Base-by-base conservation (phyloP, 805 yeast species). In the Metschnikowia koreensis region DNA sequence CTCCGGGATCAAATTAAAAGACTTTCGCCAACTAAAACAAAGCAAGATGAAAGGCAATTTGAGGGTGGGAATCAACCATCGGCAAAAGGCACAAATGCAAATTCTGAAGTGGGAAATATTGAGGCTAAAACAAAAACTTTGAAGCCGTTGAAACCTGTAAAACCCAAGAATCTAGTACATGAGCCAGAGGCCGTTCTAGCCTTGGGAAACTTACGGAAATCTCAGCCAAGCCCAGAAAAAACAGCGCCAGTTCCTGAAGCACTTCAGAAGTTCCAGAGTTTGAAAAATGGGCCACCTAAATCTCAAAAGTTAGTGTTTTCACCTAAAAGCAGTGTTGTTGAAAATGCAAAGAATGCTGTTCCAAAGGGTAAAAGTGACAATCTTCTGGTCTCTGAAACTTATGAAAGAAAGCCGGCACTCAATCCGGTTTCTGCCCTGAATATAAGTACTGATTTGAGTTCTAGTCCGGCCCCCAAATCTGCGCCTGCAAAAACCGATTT, bases 201-300 rank as follows among this genome's bases (percentile, higher is more conserved):
- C 3, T 53, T 41, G 12, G 51, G 41, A 36, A 48, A 22, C 16
- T 39, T 54, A 16, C 37, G 45, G 26, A 50, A 50, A 37, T 38
- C 46, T 48, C 53, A 28, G 49, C 61, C 40, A 11, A 48, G 44
- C 38, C 17, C 26, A 4, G 34, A 29, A 2, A 46, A 33, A 33
- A 7, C 29, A 11, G 46, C 10, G 9, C 54, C 55, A 22, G 51
- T 52, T 11, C 66, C 71, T 4, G 73, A 67, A 44, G 72, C 71
- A 1, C 51, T 68, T 34, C 50, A 49, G 29, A 58, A 49, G 40
- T 47, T 59, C 3, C 56, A 58, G 11, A 50, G 38, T 5, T 48
- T 66, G 46, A 49, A 40, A n/a, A 15, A 16, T 13, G 36, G 16
- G 2, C 12, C n/a, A 10, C n/a, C 46, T 8, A 46, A 22, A 16